Evolutionary conservation across 768 basidiomycete genomes (phyloP).

Genomic region (Paxillus rubicundulus): DNA sequence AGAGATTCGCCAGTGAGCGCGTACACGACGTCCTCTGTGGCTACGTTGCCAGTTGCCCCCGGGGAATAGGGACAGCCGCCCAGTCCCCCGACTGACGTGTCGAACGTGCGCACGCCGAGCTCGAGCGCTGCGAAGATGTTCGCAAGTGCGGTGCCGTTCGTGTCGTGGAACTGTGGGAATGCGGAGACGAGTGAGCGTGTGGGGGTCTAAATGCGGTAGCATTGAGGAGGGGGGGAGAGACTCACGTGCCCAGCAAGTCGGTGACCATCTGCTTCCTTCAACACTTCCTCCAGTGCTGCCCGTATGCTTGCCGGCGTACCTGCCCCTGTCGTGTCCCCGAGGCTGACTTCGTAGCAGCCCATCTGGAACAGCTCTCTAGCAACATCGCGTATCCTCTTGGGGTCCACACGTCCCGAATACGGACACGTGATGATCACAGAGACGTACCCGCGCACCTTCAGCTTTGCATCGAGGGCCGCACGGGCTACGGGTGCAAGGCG

Average conservation of each 20-base stretch:
- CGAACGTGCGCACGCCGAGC: constrained; percentile 78
- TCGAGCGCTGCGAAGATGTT: constrained; percentile 72
- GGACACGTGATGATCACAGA: constrained; percentile 84
- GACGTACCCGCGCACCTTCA: constrained; percentile 82
- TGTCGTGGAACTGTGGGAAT: constrained; percentile 75
- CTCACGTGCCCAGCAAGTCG: constrained; percentile 62
- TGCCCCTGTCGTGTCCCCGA: constrained; percentile 90
- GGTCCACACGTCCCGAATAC: constrained; percentile 76
- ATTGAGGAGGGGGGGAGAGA: constrained; percentile 37
- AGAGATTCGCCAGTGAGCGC: constrained; percentile 64
- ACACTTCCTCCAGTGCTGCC: constrained; percentile 69
- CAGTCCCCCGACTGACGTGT: constrained; percentile 81
- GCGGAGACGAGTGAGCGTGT: background rate
- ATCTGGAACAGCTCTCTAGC: constrained; percentile 72
- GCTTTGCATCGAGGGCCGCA: constrained; percentile 54
- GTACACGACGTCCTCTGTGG: constrained; percentile 90
- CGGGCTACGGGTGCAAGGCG: constrained; percentile 60
- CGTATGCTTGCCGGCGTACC: constrained; percentile 71
- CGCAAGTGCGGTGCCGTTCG: constrained; percentile 78
- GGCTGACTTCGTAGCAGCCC: constrained; percentile 92
- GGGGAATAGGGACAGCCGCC: constrained; percentile 97
- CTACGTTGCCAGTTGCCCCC: constrained; percentile 92
- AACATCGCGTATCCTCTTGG: constrained; percentile 62
- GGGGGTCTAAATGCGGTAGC: too few species aligned
- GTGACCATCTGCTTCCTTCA: constrained; percentile 55